Evolutionary conservation across 306 rosid species (phyloP).

Genomic region (Carpinus viminea): DNA sequence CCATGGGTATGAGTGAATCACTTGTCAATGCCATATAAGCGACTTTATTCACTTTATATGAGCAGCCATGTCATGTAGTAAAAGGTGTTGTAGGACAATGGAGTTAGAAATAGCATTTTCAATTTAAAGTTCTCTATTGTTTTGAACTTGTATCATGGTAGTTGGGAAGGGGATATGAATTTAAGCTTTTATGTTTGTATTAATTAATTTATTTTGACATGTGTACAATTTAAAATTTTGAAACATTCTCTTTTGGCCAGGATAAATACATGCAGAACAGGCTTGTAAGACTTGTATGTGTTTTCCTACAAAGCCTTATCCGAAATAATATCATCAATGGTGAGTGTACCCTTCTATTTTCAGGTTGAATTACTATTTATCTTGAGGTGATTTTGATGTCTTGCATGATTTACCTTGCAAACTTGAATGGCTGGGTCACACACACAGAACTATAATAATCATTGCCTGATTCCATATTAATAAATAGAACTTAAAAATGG

Average conservation of each 20-base stretch:
- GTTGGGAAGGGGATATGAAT: not conserved
- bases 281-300: slow-evolving; percentile 96
- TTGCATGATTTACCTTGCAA: not conserved
- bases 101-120: not conserved
- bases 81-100: not conserved
- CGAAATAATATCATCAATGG: slow-evolving; percentile 95
- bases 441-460: not conserved
- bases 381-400: slow-evolving; percentile 3
- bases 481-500: not conserved
- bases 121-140: not conserved
- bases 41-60: not conserved
- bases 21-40: not conserved
- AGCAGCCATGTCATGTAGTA: not conserved
- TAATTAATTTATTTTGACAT: not conserved
- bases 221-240: slow-evolving; percentile 8
- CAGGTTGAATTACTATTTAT: slow-evolving; percentile 2
- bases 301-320: slow-evolving; percentile 93
- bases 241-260: slow-evolving; percentile 43
- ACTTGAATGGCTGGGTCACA: slow-evolving; percentile 11
- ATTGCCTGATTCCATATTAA: not conserved
- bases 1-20: not conserved
- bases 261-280: slow-evolving; percentile 99
- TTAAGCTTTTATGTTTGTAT: not conserved
- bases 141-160: not conserved
- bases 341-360: slow-evolving; percentile 41